Evolutionary conservation across 2,329 filamentous ascomycete genomes (phyloP), one percentile per base, ranked within the genome.

Genomic region (Acrocalymma vagum): DNA sequence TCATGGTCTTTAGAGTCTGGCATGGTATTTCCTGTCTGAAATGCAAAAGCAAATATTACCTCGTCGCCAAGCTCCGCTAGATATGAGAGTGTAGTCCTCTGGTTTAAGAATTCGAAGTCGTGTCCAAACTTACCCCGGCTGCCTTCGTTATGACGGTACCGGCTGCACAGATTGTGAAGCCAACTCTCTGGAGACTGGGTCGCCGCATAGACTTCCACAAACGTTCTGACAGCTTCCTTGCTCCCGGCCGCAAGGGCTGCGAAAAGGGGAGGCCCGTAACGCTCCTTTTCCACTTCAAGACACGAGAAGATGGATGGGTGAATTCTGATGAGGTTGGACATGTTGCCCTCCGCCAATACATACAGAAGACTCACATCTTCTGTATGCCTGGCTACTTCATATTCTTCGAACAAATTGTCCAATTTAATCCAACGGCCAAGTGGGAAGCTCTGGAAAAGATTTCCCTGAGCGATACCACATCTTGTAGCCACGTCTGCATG

Each of bases 401-500:
- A 42, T 20, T 62, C 57, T 7, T 68, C 47, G 9, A 73, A 52
- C 2, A 71, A 20, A 45, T 71, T 71, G 35, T 58, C 18, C 9
- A 62, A 23, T 2, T 24, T 27, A 14, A 64, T 54, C 69, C 67
- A 72, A 3, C 28, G n/a, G 0, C 5, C 5, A 4, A 60, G 22
- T 4, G 43, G 36, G 29, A 72, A 71, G 6, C 9, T 29, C 3
- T 31, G 8, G 13, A 58, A n/a, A 26, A 47, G 46, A n/a, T 35
- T 15, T 9, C 9, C 20, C 20, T 58, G 49, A 21, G 32, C 16
- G 6, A 70, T 50, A 2, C 37, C 45, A 27, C 20, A 10, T 10
- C 48, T 43, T 30, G 61, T 54, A 21, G 74, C 71, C n/a, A 16
- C 15, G 37, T 78, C 52, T 13, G 75, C 65, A 45, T 79, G 76